Conservation (phyloP, 176 grass and related monocot species). For the Bromus sterilis region DNA sequence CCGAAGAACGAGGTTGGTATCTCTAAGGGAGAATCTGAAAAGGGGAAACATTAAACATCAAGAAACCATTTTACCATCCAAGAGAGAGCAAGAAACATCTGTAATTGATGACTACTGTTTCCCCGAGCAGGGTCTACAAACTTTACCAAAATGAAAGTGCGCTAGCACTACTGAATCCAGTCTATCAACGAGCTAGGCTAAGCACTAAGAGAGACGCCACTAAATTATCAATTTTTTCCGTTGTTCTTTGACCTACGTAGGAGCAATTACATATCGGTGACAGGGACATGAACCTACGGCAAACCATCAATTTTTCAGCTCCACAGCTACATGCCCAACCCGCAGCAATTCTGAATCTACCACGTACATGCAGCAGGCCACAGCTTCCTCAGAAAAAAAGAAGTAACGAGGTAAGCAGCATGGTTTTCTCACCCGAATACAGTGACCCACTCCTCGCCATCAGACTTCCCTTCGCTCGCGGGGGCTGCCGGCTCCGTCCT, state of each 20-base stretch:
- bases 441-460: conserved; percentile 83
- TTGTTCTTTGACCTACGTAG: background rate
- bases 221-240: background rate
- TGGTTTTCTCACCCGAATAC: conserved; percentile 70
- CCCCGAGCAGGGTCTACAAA: background rate
- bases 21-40: conserved; percentile 56
- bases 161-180: background rate
- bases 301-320: background rate
- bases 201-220: background rate
- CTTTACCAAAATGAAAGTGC: background rate
- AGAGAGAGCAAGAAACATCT: no score
- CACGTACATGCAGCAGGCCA: background rate
- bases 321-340: background rate
- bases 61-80: background rate
- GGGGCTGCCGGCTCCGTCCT: conserved; percentile 7
- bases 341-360: conserved; percentile 7
- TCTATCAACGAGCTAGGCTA: background rate
- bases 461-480: conserved; percentile 22
- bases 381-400: background rate
- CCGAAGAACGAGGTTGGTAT: conserved; percentile 67
- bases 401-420: background rate
- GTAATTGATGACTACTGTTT: background rate
- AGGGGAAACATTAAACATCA: background rate
- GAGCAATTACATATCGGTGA: background rate
- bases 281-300: background rate